Evolutionary conservation across 1,284 basidiomycete genomes (phyloP).

Genomic region (Chondrostereum purpureum): DNA sequence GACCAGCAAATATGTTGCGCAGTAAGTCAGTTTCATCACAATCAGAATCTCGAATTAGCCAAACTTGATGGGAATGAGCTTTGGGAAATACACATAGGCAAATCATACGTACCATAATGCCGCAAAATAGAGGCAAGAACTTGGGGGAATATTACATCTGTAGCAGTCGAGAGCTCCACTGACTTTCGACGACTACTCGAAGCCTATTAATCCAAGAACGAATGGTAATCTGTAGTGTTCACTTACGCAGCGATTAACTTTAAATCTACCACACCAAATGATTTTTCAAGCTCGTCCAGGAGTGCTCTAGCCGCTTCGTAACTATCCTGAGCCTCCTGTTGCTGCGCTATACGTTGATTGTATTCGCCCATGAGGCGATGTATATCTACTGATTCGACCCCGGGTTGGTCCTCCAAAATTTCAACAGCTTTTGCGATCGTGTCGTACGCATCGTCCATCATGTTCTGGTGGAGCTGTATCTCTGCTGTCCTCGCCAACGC

Average conservation of each 20-base stretch:
- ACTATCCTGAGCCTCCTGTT: conserved; percentile 40
- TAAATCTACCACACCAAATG: conserved; percentile 49
- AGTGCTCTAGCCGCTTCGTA: conserved; percentile 49
- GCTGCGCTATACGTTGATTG: conserved; percentile 39
- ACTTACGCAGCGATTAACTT: conserved; percentile 39
- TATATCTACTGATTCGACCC: conserved; percentile 58
- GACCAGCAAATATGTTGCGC: conserved; percentile 49
- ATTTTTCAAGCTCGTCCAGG: conserved; percentile 51
- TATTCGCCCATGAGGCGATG: conserved; percentile 58
- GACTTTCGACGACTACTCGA: too few relatives aligned
- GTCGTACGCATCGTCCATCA: conserved; percentile 46
- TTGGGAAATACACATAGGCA: conserved; percentile 3
- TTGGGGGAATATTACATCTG: conserved; percentile 61
- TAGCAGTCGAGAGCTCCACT: conserved; percentile 15
- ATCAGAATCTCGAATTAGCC: conserved; percentile 60
- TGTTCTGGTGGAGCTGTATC: conserved; percentile 56
- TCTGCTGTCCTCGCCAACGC: conserved; percentile 64
- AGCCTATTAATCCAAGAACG: too few relatives aligned
- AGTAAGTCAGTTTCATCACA: conserved; percentile 51
- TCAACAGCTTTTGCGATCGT: conserved; percentile 45
- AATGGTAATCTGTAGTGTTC: conserved; percentile 1
- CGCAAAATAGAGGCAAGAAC: conserved; percentile 63
- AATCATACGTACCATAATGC: conserved; percentile 59
- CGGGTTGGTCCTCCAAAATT: conserved; percentile 36
- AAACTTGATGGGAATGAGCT: conserved; percentile 42